Conservation (phyloP, 2,329 filamentous ascomycete species). For the Thielaviopsis euricoi region DNA sequence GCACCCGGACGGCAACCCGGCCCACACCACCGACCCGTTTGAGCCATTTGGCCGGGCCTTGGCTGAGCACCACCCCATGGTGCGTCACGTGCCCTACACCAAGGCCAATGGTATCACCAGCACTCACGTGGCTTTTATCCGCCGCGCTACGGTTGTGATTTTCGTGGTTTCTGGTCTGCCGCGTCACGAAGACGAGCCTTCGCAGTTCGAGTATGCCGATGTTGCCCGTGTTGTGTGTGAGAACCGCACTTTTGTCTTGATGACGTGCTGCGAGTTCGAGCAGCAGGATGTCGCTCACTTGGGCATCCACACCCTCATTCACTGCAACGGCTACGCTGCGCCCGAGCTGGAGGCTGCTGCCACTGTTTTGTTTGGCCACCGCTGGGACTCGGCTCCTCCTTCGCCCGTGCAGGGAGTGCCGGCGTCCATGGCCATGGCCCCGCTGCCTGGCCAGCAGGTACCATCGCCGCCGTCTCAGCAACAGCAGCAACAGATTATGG, state of each 20-base stretch:
- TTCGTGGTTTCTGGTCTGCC: slow-evolving; percentile 39
- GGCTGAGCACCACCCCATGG: slow-evolving; percentile 38
- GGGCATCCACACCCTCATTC: slow-evolving; percentile 35
- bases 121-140: slow-evolving; percentile 46
- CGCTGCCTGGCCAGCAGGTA: not conserved
- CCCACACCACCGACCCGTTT: slow-evolving; percentile 46
- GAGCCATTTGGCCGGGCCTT: slow-evolving; percentile 52
- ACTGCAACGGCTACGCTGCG: slow-evolving; percentile 30
- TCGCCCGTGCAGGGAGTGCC: slow-evolving; percentile 1
- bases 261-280: slow-evolving; percentile 32
- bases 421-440: not conserved
- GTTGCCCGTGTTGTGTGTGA: slow-evolving; percentile 25
- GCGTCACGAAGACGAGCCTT: slow-evolving; percentile 28
- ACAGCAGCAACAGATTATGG: too few species aligned
- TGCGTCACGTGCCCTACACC: slow-evolving; percentile 59
- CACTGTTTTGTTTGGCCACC: slow-evolving; percentile 32
- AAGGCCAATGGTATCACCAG: slow-evolving; percentile 45
- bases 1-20: slow-evolving; percentile 25
- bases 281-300: slow-evolving; percentile 23
- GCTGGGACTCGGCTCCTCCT: slow-evolving; percentile 8
- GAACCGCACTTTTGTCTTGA: slow-evolving; percentile 32
- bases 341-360: slow-evolving; percentile 33
- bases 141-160: slow-evolving; percentile 39
- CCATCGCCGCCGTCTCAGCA: slow-evolving; percentile 3
- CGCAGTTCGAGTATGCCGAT: slow-evolving; percentile 36